These are phyloP conservation scores for Ophiocordyceps camponoti-rufipedis DNA, from an alignment of 2,329 filamentous ascomycete genomes.

Conservation along the genomic window DNA sequence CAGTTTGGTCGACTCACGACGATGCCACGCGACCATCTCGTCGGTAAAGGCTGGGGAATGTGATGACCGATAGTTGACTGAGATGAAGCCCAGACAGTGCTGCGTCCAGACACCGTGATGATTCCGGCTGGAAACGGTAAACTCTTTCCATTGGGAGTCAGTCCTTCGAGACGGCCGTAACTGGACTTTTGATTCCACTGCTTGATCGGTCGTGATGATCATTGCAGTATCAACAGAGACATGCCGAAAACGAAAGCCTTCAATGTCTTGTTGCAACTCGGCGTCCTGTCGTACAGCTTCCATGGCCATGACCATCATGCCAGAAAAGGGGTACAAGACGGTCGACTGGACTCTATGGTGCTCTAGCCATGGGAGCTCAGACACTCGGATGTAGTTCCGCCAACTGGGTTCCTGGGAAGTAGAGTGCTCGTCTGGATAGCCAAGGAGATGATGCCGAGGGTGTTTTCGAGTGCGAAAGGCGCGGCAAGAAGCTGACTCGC, in stretches of 20 bases:
- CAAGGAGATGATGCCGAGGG: background rate
- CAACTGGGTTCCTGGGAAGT: background rate
- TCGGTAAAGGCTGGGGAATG: background rate
- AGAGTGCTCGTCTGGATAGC: background rate
- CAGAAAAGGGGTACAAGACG: background rate
- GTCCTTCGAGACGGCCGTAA: background rate
- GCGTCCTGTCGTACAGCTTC: background rate
- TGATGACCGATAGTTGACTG: background rate
- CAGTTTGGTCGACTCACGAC: background rate
- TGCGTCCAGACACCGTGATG: background rate
- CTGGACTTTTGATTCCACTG: background rate
- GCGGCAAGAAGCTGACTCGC: conserved; percentile 6
- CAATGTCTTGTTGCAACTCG: background rate
- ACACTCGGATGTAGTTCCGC: background rate
- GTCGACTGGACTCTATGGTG: background rate
- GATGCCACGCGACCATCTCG: background rate
- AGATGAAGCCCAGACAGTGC: background rate
- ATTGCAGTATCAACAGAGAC: background rate
- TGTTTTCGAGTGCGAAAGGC: background rate
- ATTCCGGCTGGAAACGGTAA: background rate
- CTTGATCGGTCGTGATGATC: background rate
- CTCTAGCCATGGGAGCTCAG: background rate
- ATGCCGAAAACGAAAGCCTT: background rate
- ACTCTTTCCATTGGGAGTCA: background rate
- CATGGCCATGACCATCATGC: background rate